These are phyloP conservation scores for Coemansia sp. DNA, from an alignment of 192 early-diverging fungal species.

Conservation along the genomic window DNA sequence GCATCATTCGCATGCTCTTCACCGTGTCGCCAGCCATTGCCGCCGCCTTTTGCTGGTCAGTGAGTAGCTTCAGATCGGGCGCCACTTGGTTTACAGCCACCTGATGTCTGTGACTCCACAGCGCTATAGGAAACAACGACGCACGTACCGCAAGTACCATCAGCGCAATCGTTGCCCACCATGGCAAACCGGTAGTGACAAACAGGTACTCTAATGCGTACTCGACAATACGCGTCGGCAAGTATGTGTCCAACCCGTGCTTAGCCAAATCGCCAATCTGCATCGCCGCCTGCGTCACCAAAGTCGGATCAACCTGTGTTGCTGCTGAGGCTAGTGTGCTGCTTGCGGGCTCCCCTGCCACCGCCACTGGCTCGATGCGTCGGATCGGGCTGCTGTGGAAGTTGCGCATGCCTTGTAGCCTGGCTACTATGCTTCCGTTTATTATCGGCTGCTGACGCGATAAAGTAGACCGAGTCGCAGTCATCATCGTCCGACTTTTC, in stretches of 20 bases:
- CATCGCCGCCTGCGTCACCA: slow-evolving; percentile 41
- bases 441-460: not conserved
- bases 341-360: not conserved
- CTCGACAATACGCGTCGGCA: slow-evolving; percentile 74
- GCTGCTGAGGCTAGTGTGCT: not conserved
- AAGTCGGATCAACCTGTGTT: slow-evolving; percentile 6
- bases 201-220: slow-evolving; percentile 74
- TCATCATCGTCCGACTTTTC: not conserved
- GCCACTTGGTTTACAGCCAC: slow-evolving; percentile 70
- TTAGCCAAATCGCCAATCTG: slow-evolving; percentile 85
- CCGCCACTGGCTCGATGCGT: not conserved
- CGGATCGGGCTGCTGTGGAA: slow-evolving; percentile 19
- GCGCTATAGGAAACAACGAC: slow-evolving; percentile 67
- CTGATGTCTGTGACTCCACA: slow-evolving; percentile 71
- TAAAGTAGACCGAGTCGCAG: not conserved
- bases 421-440: not conserved
- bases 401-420: slow-evolving; percentile 7
- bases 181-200: slow-evolving; percentile 82
- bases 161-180: slow-evolving; percentile 87
- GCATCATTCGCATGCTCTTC: slow-evolving; percentile 50
- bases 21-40: slow-evolving; percentile 59
- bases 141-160: slow-evolving; percentile 70
- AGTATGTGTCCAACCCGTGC: slow-evolving; percentile 72
- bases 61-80: slow-evolving; percentile 68
- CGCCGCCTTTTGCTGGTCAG: slow-evolving; percentile 63